These are phyloP conservation scores for Xanthoconium purpureum DNA, from an alignment of 768 basidiomycete genomes.

Conservation along the genomic window DNA sequence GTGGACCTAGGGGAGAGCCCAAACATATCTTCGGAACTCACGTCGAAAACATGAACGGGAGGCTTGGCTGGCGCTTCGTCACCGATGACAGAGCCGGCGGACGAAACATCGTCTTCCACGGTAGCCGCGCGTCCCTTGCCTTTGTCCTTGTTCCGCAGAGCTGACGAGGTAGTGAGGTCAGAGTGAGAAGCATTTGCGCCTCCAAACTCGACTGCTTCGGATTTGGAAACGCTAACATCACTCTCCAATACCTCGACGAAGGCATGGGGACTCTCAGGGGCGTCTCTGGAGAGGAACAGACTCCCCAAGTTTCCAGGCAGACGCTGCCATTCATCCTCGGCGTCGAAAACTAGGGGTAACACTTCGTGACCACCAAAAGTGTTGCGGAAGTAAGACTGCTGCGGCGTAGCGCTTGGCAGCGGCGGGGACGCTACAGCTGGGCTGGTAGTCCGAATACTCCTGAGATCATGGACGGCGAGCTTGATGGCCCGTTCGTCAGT, in stretches of 20 bases:
- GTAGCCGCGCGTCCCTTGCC: conserved; percentile 31
- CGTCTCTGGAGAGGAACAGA: conserved; percentile 36
- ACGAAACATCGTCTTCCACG: conserved; percentile 35
- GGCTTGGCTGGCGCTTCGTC: conserved; percentile 49
- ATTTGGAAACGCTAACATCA: conserved; percentile 35
- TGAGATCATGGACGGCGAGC: conserved; percentile 62
- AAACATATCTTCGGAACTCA: conserved; percentile 30
- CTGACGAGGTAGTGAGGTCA: conserved; percentile 15
- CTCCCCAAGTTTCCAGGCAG: conserved; percentile 43
- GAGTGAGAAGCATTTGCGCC: conserved; percentile 32
- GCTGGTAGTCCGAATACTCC: conserved; percentile 33
- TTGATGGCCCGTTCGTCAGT: conserved; percentile 39
- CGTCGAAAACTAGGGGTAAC: conserved; percentile 44
- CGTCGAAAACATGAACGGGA: conserved; percentile 58
- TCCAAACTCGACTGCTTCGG: conserved; percentile 31
- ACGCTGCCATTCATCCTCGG: conserved; percentile 65
- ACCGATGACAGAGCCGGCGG: conserved; percentile 41
- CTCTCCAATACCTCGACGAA: conserved; percentile 58
- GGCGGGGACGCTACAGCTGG: conserved; percentile 32
- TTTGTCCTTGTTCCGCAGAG: conserved; percentile 48
- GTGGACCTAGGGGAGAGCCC: conserved; percentile 15
- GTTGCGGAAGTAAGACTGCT: conserved; percentile 48
- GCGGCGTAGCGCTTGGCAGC: conserved; percentile 33
- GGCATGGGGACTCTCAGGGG: conserved; percentile 51
- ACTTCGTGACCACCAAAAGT: conserved; percentile 53